phyloP scores from a whole-genome alignment of 1,284 basidiomycete species.

The Ceratobasidium sp. region DNA sequence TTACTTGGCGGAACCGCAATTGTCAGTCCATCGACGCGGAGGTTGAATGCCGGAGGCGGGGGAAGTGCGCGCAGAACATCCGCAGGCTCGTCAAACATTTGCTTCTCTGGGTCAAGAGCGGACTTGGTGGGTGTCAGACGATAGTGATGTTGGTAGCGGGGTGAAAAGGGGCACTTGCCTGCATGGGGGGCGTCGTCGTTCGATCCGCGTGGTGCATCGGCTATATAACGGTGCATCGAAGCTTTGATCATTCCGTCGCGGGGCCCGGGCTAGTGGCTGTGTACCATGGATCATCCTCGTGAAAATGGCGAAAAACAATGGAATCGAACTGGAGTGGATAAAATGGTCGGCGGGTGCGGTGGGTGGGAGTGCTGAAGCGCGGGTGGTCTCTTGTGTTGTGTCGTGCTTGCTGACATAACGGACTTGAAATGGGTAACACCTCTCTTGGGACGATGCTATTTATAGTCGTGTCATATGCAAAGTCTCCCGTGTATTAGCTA shows the following conservation, averaged over 20 bases:
- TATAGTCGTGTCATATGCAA: too few species aligned
- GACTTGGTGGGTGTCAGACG: background rate
- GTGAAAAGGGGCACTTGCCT: background rate
- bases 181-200: background rate
- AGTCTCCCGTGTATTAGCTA: too few species aligned
- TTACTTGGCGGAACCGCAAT: constrained; percentile 53
- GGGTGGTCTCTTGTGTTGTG: background rate
- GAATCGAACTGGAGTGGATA: background rate
- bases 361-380: background rate
- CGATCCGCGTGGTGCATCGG: background rate
- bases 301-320: too few species aligned
- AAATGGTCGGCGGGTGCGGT: background rate
- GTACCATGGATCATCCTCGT: too few species aligned
- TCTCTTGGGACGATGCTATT: too few species aligned
- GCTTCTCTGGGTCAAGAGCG: background rate
- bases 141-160: background rate
- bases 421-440: too few species aligned
- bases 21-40: constrained; percentile 52
- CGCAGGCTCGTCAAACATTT: background rate
- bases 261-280: too few species aligned
- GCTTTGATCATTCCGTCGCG: too few species aligned
- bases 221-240: background rate
- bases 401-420: background rate
- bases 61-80: constrained; percentile 50
- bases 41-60: constrained; percentile 54